These are phyloP conservation scores for Cucurbitaria berberidis DNA, from an alignment of 2,329 filamentous ascomycete genomes.

Conservation along the genomic window DNA sequence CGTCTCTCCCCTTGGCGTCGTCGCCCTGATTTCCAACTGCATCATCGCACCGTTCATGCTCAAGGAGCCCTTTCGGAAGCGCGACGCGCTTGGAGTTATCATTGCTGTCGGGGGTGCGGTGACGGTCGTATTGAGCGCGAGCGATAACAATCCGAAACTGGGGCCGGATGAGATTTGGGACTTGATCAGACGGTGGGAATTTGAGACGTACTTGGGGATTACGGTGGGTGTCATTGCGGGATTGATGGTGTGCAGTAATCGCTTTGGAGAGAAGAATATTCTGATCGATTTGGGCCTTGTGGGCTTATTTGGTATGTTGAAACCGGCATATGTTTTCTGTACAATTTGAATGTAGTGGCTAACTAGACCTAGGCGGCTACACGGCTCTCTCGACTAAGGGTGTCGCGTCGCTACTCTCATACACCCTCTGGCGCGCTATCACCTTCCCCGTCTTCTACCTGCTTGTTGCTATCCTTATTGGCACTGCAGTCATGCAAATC, in stretches of 20 bases:
- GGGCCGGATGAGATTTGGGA: constrained; percentile 89
- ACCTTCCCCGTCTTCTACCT: constrained; percentile 91
- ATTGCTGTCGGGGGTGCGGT: constrained; percentile 88
- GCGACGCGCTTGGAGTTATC: constrained; percentile 87
- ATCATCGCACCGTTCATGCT: constrained; percentile 94
- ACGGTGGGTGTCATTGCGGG: constrained; percentile 74
- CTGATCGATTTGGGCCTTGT: constrained; percentile 93
- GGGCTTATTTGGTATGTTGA: constrained; percentile 77
- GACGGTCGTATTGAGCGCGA: constrained; percentile 90
- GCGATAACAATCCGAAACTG: constrained; percentile 85
- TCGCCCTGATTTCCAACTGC: constrained; percentile 94
- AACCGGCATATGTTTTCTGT: neutral
- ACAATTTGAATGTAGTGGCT: constrained; percentile 7
- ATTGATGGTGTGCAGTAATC: constrained; percentile 82
- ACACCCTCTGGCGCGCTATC: constrained; percentile 85
- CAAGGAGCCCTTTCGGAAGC: constrained; percentile 83
- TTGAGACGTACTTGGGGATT: constrained; percentile 86
- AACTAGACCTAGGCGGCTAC: constrained; percentile 70
- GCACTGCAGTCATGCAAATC: constrained; percentile 93
- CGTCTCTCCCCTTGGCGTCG: constrained; percentile 94
- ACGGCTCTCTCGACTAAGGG: constrained; percentile 97
- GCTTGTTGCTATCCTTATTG: constrained; percentile 77
- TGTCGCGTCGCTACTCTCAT: constrained; percentile 91
- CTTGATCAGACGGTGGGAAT: constrained; percentile 85
- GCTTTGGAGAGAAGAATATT: constrained; percentile 84